Percentiles rank a stretch among this genome's conserved stretches.
Conservation (phyloP, 352 stramenopile genomes). For the Globisporangium paddicum region DNA sequence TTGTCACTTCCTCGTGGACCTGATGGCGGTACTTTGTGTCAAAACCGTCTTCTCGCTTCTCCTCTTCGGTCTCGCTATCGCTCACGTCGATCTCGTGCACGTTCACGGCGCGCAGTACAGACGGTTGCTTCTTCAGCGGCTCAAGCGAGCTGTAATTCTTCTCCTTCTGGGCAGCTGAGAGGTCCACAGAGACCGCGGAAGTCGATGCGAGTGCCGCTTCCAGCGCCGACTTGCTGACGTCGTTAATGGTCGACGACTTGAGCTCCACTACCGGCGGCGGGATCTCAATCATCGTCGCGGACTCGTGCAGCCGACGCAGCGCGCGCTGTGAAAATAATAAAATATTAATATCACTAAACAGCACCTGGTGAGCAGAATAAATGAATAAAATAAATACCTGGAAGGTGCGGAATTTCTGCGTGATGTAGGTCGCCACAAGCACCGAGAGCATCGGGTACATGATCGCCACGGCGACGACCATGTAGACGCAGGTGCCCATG, state of each 20-base stretch:
- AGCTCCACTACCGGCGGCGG: slow-evolving; percentile 31
- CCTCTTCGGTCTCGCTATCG: slow-evolving; percentile 33
- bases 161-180: slow-evolving; percentile 25
- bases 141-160: slow-evolving; percentile 24
- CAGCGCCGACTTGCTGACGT: slow-evolving; percentile 17
- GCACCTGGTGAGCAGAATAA: too few species aligned
- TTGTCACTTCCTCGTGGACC: slow-evolving; percentile 4
- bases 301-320: slow-evolving; percentile 44
- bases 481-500: slow-evolving; percentile 59
- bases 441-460: slow-evolving; percentile 60
- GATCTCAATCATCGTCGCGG: slow-evolving; percentile 42
- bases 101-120: slow-evolving; percentile 28
- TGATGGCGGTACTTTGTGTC: slow-evolving; percentile 9
- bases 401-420: slow-evolving; percentile 58
- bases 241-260: slow-evolving; percentile 28
- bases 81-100: slow-evolving; percentile 26
- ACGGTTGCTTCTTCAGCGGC: slow-evolving; percentile 39
- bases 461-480: slow-evolving; percentile 41
- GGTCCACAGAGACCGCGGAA: slow-evolving; percentile 25
- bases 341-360: neutral
- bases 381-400: too few species aligned
- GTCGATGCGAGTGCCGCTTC: neutral
- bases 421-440: slow-evolving; percentile 52
- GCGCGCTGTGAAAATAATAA: slow-evolving; percentile 16
- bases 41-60: slow-evolving; percentile 22